Evolutionary conservation across 139 green algal genomes (phyloP).

Genomic region (Zygnema circumcarinatum): DNA sequence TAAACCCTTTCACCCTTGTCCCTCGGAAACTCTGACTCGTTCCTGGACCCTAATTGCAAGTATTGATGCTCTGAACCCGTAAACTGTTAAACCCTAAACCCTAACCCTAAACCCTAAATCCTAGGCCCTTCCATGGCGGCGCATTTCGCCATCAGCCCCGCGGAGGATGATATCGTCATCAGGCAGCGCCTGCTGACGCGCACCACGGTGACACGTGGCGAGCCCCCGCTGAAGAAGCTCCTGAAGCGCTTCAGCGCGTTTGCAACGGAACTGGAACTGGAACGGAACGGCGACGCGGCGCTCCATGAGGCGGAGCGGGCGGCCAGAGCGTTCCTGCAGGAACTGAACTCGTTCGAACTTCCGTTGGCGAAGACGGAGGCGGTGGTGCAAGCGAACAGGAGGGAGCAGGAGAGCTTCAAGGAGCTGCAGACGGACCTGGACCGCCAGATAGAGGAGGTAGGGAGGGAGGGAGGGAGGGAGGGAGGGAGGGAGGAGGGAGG

Average conservation of each 20-base stretch:
- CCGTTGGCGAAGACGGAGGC: conserved; percentile 55
- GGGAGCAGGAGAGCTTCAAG: conserved; percentile 60
- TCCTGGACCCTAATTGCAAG: not conserved
- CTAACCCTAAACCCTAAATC: not conserved
- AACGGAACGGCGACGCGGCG: not conserved
- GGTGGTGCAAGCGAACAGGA: conserved; percentile 60
- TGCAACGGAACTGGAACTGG: not conserved
- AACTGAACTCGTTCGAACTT: conserved; percentile 55
- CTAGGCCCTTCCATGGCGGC: too few relatives aligned
- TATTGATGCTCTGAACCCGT: not conserved
- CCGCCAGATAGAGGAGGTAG: not conserved
- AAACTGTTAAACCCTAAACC: not conserved
- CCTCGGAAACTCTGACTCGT: not conserved
- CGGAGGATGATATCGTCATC: conserved; percentile 70
- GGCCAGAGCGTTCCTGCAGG: conserved; percentile 48
- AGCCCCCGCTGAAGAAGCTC: conserved; percentile 68
- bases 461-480: not conserved
- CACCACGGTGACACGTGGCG: conserved; percentile 57
- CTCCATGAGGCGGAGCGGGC: conserved; percentile 34
- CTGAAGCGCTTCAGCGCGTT: conserved; percentile 61
- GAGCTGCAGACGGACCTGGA: conserved; percentile 9
- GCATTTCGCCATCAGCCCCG: conserved; percentile 27
- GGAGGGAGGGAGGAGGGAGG: too few relatives aligned
- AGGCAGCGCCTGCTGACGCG: conserved; percentile 65
- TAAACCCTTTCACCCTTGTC: too few relatives aligned